Conservation (phyloP, 352 stramenopile species). For the Plasmopara halstedii region DNA sequence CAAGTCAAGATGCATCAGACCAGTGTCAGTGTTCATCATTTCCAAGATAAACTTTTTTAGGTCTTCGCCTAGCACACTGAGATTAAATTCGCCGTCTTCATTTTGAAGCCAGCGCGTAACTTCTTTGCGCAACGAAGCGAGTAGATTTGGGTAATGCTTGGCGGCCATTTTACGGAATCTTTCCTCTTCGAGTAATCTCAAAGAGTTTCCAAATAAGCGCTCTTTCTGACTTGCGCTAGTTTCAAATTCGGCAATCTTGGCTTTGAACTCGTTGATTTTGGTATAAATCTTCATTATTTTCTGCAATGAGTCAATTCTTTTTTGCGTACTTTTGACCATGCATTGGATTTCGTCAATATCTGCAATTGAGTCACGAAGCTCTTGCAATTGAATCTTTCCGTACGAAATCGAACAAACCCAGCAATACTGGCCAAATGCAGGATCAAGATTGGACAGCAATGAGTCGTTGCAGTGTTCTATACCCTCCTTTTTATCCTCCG, state of each 20-base stretch:
- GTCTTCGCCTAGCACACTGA: slow-evolving; percentile 60
- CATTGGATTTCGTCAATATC: slow-evolving; percentile 40
- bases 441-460: slow-evolving; percentile 57
- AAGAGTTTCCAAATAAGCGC: slow-evolving; percentile 64
- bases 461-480: slow-evolving; percentile 16
- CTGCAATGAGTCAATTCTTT: slow-evolving; percentile 55
- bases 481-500: slow-evolving; percentile 4
- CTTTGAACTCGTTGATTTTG: slow-evolving; percentile 61
- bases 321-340: slow-evolving; percentile 44
- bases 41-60: slow-evolving; percentile 66
- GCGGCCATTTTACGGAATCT: slow-evolving; percentile 65
- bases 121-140: slow-evolving; percentile 49
- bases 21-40: slow-evolving; percentile 80
- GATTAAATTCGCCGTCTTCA: slow-evolving; percentile 61
- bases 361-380: slow-evolving; percentile 32
- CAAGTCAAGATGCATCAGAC: slow-evolving; percentile 78
- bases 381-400: slow-evolving; percentile 28
- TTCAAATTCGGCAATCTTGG: slow-evolving; percentile 72
- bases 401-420: slow-evolving; percentile 36
- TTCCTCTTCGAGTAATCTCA: slow-evolving; percentile 69
- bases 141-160: slow-evolving; percentile 55
- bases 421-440: slow-evolving; percentile 34
- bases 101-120: slow-evolving; percentile 69
- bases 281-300: slow-evolving; percentile 76
- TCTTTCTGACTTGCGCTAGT: slow-evolving; percentile 61